These are phyloP conservation scores for Panaeolus cyanescens DNA, from an alignment of 768 basidiomycete genomes.

Conservation along the genomic window DNA sequence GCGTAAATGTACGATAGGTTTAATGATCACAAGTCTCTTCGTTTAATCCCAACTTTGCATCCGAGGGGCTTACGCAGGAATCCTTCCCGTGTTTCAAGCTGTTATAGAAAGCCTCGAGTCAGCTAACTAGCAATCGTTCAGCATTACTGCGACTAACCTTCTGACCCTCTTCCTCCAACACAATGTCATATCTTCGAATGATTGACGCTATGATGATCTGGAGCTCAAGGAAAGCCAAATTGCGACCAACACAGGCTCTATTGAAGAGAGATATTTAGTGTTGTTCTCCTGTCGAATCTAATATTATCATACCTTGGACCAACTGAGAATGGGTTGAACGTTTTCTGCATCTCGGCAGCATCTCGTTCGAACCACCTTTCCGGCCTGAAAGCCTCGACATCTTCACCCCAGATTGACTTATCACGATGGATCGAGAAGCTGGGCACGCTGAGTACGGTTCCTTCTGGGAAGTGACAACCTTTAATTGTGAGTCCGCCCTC, in stretches of 20 bases:
- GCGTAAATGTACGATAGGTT: neutral
- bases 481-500: constrained; percentile 67
- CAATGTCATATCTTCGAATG: constrained; percentile 73
- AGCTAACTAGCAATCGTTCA: neutral
- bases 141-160: constrained; percentile 40
- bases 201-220: constrained; percentile 82
- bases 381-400: constrained; percentile 72
- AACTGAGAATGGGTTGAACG: constrained; percentile 85
- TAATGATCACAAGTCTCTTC: constrained; percentile 43
- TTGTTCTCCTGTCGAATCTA: neutral
- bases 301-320: constrained; percentile 64
- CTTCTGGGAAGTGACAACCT: constrained; percentile 66
- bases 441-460: constrained; percentile 79
- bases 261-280: constrained; percentile 9
- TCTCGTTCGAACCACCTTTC: constrained; percentile 86
- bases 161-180: constrained; percentile 60
- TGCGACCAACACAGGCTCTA: constrained; percentile 84
- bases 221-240: constrained; percentile 79
- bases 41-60: constrained; percentile 73
- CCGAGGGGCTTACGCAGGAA: constrained; percentile 83
- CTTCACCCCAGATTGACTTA: constrained; percentile 71
- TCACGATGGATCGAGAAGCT: constrained; percentile 85
- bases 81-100: constrained; percentile 81
- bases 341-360: constrained; percentile 57
- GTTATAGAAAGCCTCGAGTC: constrained; percentile 6